Evolutionary conservation across 2,329 filamentous ascomycete genomes (phyloP).

Genomic region (Chaetomiaceae sp.): DNA sequence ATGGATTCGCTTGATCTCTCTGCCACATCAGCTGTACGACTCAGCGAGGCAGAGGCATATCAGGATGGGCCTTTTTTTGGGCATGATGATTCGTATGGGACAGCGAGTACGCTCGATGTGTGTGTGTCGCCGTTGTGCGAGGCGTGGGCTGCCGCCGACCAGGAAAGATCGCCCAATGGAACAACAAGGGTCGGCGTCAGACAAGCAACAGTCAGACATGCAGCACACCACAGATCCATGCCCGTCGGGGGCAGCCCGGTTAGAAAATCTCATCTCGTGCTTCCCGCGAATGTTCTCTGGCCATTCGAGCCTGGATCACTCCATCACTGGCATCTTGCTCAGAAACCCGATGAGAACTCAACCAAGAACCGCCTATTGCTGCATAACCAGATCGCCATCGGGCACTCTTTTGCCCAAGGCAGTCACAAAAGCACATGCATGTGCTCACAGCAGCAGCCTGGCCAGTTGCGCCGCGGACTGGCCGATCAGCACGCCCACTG

Average conservation of each 20-base stretch:
- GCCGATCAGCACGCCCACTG: conserved; percentile 15
- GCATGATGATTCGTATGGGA: background rate
- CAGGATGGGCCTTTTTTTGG: background rate
- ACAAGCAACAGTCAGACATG: conserved; percentile 17
- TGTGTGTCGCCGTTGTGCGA: conserved; percentile 1
- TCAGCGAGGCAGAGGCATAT: conserved; percentile 11
- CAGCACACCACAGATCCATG: conserved; percentile 7
- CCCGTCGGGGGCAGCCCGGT: background rate
- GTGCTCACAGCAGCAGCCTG: conserved; percentile 4
- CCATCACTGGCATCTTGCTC: background rate
- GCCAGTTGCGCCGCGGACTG: conserved; percentile 16
- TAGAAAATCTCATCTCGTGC: conserved; percentile 1
- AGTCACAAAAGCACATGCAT: conserved; percentile 13
- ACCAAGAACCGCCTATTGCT: background rate
- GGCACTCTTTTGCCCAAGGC: background rate
- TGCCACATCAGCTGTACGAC: conserved; percentile 16
- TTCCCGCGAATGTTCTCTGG: background rate
- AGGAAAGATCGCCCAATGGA: conserved; percentile 2
- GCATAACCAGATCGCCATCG: conserved; percentile 6
- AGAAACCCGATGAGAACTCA: background rate
- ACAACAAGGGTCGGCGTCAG: conserved; percentile 12
- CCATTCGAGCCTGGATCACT: background rate
- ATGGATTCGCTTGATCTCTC: background rate
- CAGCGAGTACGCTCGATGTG: no score
- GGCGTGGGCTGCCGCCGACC: conserved; percentile 7